Conservation (phyloP, 2,329 filamentous ascomycete genomes). For the Sporothrix euskadiensis region DNA sequence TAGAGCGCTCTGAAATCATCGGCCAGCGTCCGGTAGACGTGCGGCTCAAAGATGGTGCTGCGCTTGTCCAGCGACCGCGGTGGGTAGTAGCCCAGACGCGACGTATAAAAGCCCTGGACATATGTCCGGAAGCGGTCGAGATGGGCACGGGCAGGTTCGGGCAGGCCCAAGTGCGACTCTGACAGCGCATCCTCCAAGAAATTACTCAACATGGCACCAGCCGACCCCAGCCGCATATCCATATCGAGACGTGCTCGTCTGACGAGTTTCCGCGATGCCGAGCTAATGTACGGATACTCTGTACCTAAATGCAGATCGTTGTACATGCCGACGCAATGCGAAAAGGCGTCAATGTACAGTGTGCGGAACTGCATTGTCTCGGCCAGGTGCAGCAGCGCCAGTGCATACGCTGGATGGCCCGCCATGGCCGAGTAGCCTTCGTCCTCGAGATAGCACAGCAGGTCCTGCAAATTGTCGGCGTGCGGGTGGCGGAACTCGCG, state of each 20-base stretch:
- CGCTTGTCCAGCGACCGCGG: slow-evolving; percentile 50
- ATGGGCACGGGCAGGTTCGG: slow-evolving; percentile 61
- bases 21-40: slow-evolving; percentile 61
- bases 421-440: slow-evolving; percentile 70
- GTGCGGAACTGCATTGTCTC: slow-evolving; percentile 64
- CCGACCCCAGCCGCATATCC: slow-evolving; percentile 61
- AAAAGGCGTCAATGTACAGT: slow-evolving; percentile 73
- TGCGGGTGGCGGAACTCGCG: slow-evolving; percentile 57
- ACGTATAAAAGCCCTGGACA: slow-evolving; percentile 64
- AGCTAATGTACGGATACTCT: slow-evolving; percentile 60
- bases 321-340: slow-evolving; percentile 77
- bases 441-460: slow-evolving; percentile 65
- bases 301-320: slow-evolving; percentile 56
- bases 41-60: slow-evolving; percentile 56
- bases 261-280: slow-evolving; percentile 64
- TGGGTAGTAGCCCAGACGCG: slow-evolving; percentile 71
- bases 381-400: slow-evolving; percentile 67
- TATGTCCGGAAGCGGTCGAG: slow-evolving; percentile 72
- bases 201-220: slow-evolving; percentile 58
- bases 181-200: slow-evolving; percentile 74
- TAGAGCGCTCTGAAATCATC: slow-evolving; percentile 72
- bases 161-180: slow-evolving; percentile 64
- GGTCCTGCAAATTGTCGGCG: slow-evolving; percentile 59
- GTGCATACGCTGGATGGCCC: slow-evolving; percentile 65
- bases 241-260: slow-evolving; percentile 64